These are phyloP conservation scores for Avena sativa DNA, from an alignment of 176 grass and related monocot genomes.

Conservation along the genomic window DNA sequence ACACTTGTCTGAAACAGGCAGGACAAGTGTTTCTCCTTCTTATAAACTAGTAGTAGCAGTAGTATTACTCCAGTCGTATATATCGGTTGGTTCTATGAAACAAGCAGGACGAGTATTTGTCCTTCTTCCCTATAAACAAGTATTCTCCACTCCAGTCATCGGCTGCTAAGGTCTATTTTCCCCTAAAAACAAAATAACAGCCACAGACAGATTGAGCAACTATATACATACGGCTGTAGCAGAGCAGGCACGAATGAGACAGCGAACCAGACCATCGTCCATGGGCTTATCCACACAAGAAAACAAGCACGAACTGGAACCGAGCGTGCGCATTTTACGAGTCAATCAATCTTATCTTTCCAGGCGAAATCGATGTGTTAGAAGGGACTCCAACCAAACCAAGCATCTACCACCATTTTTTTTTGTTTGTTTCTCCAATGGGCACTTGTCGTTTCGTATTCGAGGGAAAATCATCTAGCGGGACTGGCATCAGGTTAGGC, in stretches of 20 bases:
- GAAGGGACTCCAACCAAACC: background rate
- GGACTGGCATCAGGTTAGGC: background rate
- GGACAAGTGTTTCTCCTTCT: background rate
- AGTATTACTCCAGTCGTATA: background rate
- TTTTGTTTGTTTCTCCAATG: background rate
- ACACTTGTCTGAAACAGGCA: conserved; percentile 34
- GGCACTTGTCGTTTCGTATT: background rate
- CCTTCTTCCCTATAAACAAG: background rate
- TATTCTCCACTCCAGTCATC: conserved; percentile 19
- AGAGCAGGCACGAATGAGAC: background rate
- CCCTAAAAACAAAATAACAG: background rate
- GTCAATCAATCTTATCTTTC: background rate
- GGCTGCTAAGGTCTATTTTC: conserved; percentile 2
- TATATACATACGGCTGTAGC: background rate
- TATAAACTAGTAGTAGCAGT: background rate
- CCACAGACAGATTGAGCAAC: conserved; percentile 17
- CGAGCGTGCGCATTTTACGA: background rate
- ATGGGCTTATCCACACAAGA: background rate
- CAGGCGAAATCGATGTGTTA: conserved; percentile 1
- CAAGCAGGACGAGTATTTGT: conserved; percentile 19
- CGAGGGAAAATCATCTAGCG: background rate
- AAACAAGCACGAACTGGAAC: background rate
- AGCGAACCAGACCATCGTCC: background rate
- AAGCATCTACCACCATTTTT: background rate
- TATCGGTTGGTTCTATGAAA: background rate